Evolutionary conservation across 73 alveolate species (phyloP).

Genomic region (Tetrahymena elliotti): DNA sequence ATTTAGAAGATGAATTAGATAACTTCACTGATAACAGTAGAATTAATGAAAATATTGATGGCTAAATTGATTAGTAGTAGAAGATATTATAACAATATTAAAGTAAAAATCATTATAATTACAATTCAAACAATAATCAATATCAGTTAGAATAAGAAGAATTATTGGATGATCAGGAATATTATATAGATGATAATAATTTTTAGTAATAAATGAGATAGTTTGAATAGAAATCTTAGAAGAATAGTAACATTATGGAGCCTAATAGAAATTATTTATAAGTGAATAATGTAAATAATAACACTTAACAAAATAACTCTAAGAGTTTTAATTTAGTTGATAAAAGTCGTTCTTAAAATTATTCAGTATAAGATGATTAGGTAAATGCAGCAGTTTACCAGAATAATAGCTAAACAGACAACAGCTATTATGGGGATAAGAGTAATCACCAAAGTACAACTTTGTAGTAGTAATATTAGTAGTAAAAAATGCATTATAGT

Average conservation of each 20-base stretch:
- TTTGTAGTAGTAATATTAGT: neutral
- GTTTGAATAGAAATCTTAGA: neutral
- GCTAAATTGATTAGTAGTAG: neutral
- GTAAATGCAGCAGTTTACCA: neutral
- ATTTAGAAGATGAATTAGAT: neutral
- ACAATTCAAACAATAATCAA: neutral
- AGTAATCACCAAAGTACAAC: neutral
- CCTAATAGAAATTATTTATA: neutral
- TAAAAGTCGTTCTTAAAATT: neutral
- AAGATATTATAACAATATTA: neutral
- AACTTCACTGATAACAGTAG: neutral
- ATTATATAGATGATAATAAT: neutral
- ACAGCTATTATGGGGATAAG: neutral
- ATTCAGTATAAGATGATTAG: neutral
- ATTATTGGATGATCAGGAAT: neutral
- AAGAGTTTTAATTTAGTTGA: neutral
- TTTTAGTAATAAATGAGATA: neutral
- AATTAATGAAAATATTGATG: neutral
- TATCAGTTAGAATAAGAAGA: neutral
- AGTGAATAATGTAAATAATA: neutral
- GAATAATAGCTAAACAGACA: neutral
- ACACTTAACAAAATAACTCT: neutral
- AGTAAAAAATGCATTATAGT: neutral
- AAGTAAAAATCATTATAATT: neutral
- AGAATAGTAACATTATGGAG: neutral